Percentiles rank a stretch among this genome's conserved stretches.
phyloP scores from a whole-genome alignment of 1,284 basidiomycete species.

The Cryptococcus jaspeensis region DNA sequence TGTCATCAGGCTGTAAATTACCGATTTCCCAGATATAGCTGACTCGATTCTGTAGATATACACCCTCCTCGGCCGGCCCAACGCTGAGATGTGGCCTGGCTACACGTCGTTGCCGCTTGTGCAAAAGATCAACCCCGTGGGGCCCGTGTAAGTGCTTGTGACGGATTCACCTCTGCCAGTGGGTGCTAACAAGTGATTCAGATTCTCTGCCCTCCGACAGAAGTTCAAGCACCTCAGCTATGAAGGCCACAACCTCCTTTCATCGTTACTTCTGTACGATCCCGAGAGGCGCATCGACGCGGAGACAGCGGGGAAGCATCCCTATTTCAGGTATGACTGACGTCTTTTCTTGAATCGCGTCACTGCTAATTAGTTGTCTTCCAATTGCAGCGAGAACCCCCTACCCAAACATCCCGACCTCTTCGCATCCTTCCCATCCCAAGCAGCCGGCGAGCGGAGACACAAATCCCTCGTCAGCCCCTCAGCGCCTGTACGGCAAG shows the following conservation, averaged over 20 bases:
- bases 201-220: slow-evolving; percentile 54
- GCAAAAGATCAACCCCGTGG: slow-evolving; percentile 72
- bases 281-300: slow-evolving; percentile 80
- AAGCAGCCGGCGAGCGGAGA: slow-evolving; percentile 85
- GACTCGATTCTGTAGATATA: slow-evolving; percentile 59
- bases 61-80: slow-evolving; percentile 86
- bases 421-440: slow-evolving; percentile 93
- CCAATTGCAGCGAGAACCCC: slow-evolving; percentile 72
- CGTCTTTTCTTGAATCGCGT: slow-evolving; percentile 67
- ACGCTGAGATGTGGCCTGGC: slow-evolving; percentile 80
- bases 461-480: slow-evolving; percentile 45
- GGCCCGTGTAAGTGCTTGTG: slow-evolving; percentile 54
- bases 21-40: neutral
- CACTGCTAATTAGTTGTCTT: slow-evolving; percentile 27
- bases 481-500: slow-evolving; percentile 37
- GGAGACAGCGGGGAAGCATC: slow-evolving; percentile 82
- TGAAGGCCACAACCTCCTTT: slow-evolving; percentile 82
- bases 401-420: slow-evolving; percentile 95
- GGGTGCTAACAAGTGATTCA: slow-evolving; percentile 14
- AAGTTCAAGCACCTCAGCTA: slow-evolving; percentile 74
- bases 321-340: slow-evolving; percentile 73
- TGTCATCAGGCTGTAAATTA: slow-evolving; percentile 9
- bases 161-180: too few relatives aligned
- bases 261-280: slow-evolving; percentile 82
- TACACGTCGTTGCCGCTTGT: slow-evolving; percentile 74